Percentiles rank a stretch among this genome's conserved stretches.
These are phyloP conservation scores for Aspergillus sp. DNA, from an alignment of 2,329 filamentous ascomycete species.

Conservation along the genomic window DNA sequence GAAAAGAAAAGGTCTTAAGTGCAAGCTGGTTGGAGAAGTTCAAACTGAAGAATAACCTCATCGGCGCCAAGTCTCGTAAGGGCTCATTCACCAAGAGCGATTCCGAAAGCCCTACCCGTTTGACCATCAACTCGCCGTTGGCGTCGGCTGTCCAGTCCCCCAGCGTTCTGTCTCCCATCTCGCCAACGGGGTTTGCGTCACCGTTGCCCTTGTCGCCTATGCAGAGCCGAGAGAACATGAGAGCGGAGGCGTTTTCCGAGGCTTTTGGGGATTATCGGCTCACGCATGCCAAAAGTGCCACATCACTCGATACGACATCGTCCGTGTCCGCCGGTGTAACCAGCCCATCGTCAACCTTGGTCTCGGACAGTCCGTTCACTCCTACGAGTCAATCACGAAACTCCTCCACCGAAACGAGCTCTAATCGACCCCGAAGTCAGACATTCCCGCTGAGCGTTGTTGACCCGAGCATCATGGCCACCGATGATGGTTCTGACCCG, in stretches of 20 bases:
- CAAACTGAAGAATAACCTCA: slow-evolving; percentile 78
- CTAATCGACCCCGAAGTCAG: slow-evolving; percentile 78
- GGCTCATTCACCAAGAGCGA: slow-evolving; percentile 61
- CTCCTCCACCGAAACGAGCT: slow-evolving; percentile 51
- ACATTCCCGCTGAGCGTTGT: slow-evolving; percentile 70
- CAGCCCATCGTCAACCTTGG: slow-evolving; percentile 74
- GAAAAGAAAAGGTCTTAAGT: slow-evolving; percentile 68
- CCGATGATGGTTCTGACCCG: slow-evolving; percentile 52
- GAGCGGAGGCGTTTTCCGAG: slow-evolving; percentile 60
- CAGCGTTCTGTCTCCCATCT: slow-evolving; percentile 68
- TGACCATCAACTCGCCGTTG: slow-evolving; percentile 54
- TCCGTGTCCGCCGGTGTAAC: slow-evolving; percentile 71
- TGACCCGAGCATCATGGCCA: slow-evolving; percentile 53
- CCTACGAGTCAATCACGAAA: slow-evolving; percentile 52
- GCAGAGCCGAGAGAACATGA: slow-evolving; percentile 68
- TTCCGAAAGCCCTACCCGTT: slow-evolving; percentile 61
- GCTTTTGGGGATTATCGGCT: slow-evolving; percentile 62
- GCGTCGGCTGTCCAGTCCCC: slow-evolving; percentile 62
- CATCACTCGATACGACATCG: slow-evolving; percentile 64
- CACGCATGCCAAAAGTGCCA: slow-evolving; percentile 65
- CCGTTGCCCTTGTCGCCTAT: slow-evolving; percentile 69
- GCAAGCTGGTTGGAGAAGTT: slow-evolving; percentile 89
- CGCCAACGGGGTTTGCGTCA: slow-evolving; percentile 64
- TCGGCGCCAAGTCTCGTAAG: slow-evolving; percentile 55
- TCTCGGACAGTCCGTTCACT: slow-evolving; percentile 73